Percentiles rank a stretch among this genome's conserved stretches.
These are phyloP conservation scores for Kazachstania sp. DNA, from an alignment of 1,139 yeast genomes.

Conservation along the genomic window DNA sequence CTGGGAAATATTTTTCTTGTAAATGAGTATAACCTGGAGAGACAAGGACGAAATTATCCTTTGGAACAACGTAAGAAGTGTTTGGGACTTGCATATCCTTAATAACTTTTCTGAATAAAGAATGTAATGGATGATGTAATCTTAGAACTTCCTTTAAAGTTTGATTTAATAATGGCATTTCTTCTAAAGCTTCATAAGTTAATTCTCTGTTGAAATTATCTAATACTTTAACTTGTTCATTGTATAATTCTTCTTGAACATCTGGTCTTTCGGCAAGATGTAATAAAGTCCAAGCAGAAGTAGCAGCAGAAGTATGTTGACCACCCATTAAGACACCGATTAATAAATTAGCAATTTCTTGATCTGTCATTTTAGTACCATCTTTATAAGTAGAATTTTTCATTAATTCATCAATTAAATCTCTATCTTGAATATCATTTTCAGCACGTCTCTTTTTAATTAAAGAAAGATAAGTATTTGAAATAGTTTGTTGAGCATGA, in stretches of 20 bases:
- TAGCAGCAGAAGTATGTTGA: slow-evolving; percentile 95
- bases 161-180: slow-evolving; percentile 73
- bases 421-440: slow-evolving; percentile 75
- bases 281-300: slow-evolving; percentile 89
- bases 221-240: slow-evolving; percentile 62
- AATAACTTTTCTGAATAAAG: slow-evolving; percentile 86
- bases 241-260: slow-evolving; percentile 67
- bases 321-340: slow-evolving; percentile 99
- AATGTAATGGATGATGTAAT: slow-evolving; percentile 92
- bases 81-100: slow-evolving; percentile 73
- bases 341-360: slow-evolving; percentile 84
- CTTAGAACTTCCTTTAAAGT: slow-evolving; percentile 88
- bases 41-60: slow-evolving; percentile 81
- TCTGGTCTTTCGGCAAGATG: slow-evolving; percentile 85
- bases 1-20: slow-evolving; percentile 68
- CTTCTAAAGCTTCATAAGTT: slow-evolving; percentile 73
- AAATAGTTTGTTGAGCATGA: slow-evolving; percentile 73
- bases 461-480: slow-evolving; percentile 70
- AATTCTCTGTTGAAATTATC: slow-evolving; percentile 51
- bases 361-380: slow-evolving; percentile 89
- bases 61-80: slow-evolving; percentile 74
- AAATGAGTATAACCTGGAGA: slow-evolving; percentile 90
- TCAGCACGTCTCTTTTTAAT: slow-evolving; percentile 63
- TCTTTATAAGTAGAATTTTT: slow-evolving; percentile 78
- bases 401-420: slow-evolving; percentile 84